Conservation (phyloP, 768 basidiomycete species). For the Tylopilus sp. region DNA sequence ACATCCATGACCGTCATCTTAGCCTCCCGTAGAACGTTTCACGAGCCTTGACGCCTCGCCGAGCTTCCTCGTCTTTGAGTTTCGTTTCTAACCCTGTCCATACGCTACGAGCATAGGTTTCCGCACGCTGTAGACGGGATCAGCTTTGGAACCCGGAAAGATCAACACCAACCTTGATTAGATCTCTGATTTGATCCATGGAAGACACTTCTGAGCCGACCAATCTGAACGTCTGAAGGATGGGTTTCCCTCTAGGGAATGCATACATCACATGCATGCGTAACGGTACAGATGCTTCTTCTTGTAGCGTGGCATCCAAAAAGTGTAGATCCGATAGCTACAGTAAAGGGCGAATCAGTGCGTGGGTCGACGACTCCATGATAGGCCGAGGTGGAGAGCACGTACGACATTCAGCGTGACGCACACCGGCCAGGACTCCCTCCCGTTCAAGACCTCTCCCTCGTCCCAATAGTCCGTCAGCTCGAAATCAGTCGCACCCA, state of each 20-base stretch:
- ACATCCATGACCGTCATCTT: constrained; percentile 7
- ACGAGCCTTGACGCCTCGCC: constrained; percentile 57
- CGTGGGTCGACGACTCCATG: neutral
- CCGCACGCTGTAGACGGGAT: constrained; percentile 64
- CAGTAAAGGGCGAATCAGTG: neutral
- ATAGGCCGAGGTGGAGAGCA: constrained; percentile 7
- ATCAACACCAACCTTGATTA: constrained; percentile 49
- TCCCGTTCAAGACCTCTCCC: constrained; percentile 60
- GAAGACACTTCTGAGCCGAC: constrained; percentile 61
- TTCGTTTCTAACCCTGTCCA: constrained; percentile 57
- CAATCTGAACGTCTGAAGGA: constrained; percentile 61
- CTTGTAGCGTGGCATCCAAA: constrained; percentile 68
- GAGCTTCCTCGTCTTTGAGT: constrained; percentile 59
- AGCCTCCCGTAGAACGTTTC: constrained; percentile 42
- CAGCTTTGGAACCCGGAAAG: neutral
- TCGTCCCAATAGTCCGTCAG: constrained; percentile 87
- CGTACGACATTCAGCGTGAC: constrained; percentile 76
- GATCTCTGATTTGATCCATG: constrained; percentile 42
- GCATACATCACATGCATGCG: constrained; percentile 64
- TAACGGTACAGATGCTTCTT: constrained; percentile 65
- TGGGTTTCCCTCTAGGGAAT: constrained; percentile 42
- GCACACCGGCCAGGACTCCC: constrained; percentile 70
- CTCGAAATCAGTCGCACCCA: constrained; percentile 74
- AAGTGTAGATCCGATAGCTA: constrained; percentile 63
- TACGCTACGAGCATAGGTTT: constrained; percentile 59